Evolutionary conservation across 2,329 filamentous ascomycete genomes (phyloP), one percentile per base, ranked within the genome.

Genomic region (Aspergillus eucalypticola): DNA sequence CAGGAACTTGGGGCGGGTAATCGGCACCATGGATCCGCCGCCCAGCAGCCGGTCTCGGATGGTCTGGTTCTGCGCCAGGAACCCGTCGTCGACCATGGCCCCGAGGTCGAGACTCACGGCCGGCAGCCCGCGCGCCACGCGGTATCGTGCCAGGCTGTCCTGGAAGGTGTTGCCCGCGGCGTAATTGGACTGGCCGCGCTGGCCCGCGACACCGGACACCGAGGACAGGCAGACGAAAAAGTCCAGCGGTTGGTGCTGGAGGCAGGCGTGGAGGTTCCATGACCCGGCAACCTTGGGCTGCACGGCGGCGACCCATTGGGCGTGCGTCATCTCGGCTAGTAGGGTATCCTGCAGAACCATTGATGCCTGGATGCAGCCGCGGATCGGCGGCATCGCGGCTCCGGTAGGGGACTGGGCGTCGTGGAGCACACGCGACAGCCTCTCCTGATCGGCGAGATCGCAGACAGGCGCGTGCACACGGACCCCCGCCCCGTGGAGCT

Each of bases 401-500:
- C 23, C 23, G 23, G 23, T 32, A 23, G 35, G 19, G 11, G 8
- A 19, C 15, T 38, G 6, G 23, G 23, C 23, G 4, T 50, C 42
- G 38, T 35, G 19, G 3, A 60, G 41, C 15, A 54, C 32, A 8
- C 39, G 19, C 27, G 39, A 17, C 50, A 44, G 15, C 7, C 39
- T n/a, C 6, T 52, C 38, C 8, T n/a, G 13, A n/a, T 46, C 35
- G 7, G 58, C 50, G 10, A 60, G 52, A 10, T 59, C 73, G 3
- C 53, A 54, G 10, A 39, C 27, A 19, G 42, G 54, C 3, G 55
- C 39, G 25, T 46, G 23, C 8, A 56, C 39, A 13, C 73, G 72
- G 5, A 77, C 76, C 21, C 77, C 81, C 7, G 15, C 13, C 3
- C 15, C 27, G 10, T 11, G 29, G 8, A 49, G 42, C 2, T 35